Evolutionary conservation across 306 rosid species (phyloP).

Genomic region (Cicer arietinum): DNA sequence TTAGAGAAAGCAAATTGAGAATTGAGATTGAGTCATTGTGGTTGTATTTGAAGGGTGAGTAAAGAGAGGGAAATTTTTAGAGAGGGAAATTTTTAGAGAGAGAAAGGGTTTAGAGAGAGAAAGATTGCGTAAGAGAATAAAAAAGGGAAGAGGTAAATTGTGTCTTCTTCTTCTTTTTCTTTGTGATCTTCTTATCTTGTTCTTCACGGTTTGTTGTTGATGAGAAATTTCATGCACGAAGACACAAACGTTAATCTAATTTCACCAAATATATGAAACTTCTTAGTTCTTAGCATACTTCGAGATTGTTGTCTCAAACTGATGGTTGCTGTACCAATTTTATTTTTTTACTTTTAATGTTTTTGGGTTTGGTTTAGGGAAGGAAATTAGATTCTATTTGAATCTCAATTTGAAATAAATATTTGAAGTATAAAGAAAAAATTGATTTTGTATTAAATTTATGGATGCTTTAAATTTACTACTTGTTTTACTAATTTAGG

Average conservation of each 20-base stretch:
- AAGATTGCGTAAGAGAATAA: neutral
- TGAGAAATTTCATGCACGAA: conserved; percentile 22
- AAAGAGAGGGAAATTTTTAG: conserved; percentile 44
- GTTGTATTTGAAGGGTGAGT: conserved; percentile 49
- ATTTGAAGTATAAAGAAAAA: no score
- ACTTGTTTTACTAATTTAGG: no score
- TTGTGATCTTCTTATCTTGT: conserved; percentile 26
- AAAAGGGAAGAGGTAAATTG: neutral
- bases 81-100: conserved; percentile 7
- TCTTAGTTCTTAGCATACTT: neutral
- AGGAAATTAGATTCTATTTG: no score
- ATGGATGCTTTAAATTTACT: no score
- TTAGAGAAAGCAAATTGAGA: neutral
- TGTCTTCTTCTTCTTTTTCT: conserved; percentile 26
- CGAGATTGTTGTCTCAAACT: neutral
- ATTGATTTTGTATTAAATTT: no score
- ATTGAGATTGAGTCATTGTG: conserved; percentile 34
- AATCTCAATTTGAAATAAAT: no score
- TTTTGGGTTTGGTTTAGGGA: no score
- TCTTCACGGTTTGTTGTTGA: neutral
- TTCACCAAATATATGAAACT: conserved; percentile 1
- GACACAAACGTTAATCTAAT: neutral
- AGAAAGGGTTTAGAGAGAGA: conserved; percentile 29
- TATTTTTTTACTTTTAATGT: no score
- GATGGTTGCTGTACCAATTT: no score